A percentile compares a stretch with the other conserved stretches of the same genome.
phyloP scores from a whole-genome alignment of 163 green algal genomes.

The Chlamydomonas reinhardtii region DNA sequence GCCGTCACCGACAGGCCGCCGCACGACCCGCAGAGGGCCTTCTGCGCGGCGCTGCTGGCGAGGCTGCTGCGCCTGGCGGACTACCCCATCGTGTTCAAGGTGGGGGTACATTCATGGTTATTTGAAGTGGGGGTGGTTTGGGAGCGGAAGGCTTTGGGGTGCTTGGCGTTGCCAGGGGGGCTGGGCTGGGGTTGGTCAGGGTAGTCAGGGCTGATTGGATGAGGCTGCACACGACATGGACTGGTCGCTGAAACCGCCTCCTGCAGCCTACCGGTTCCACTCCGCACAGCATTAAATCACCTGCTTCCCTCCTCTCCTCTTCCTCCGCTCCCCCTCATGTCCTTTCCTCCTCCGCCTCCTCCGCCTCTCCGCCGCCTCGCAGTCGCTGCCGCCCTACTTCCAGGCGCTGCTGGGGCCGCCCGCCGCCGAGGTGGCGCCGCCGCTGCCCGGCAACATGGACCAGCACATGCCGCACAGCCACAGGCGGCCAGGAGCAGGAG shows the following conservation, averaged over 20 bases:
- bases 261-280: too few relatives aligned
- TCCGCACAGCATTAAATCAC: too few relatives aligned
- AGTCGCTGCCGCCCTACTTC: conserved; percentile 78
- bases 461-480: not conserved
- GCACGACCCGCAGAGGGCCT: conserved; percentile 81
- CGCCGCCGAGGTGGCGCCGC: conserved; percentile 58
- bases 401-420: conserved; percentile 74
- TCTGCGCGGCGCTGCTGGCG: conserved; percentile 78
- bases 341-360: not conserved
- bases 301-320: not conserved
- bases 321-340: not conserved
- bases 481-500: not conserved
- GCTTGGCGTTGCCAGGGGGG: not conserved
- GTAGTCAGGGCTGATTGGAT: too few relatives aligned
- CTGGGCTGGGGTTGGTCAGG: too few relatives aligned
- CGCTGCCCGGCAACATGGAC: conserved; percentile 51
- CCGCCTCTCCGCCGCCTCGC: not conserved
- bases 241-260: too few relatives aligned
- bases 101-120: not conserved
- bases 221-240: too few relatives aligned
- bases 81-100: conserved; percentile 64
- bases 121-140: too few relatives aligned
- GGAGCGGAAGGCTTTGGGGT: not conserved
- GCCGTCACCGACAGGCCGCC: conserved; percentile 78
- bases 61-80: conserved; percentile 85